phyloP scores from a whole-genome alignment of 1,284 basidiomycete genomes.

The Amanita bisporigera region DNA sequence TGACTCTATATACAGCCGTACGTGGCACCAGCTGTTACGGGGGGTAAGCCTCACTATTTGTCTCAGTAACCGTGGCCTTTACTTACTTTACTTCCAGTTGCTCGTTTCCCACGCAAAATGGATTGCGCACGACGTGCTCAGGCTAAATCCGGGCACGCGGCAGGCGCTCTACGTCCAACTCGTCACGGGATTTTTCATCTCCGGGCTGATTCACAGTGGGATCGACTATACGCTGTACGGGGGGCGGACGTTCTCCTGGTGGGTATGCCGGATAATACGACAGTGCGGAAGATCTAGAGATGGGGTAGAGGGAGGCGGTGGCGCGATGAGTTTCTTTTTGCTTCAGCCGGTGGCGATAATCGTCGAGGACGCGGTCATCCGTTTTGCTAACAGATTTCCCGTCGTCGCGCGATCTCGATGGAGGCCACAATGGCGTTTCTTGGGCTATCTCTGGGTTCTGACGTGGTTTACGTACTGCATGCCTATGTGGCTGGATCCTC shows the following conservation, averaged over 20 bases:
- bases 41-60: slow-evolving; percentile 10
- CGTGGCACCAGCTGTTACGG: slow-evolving; percentile 21
- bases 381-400: slow-evolving; percentile 2
- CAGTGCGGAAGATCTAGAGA: slow-evolving; percentile 1
- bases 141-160: slow-evolving; percentile 5
- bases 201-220: slow-evolving; percentile 16
- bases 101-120: slow-evolving; percentile 11
- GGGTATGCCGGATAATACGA: background rate
- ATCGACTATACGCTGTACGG: slow-evolving; percentile 16
- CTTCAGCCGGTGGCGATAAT: slow-evolving; percentile 13
- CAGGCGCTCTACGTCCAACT: slow-evolving; percentile 14
- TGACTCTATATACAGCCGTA: slow-evolving; percentile 8
- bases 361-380: slow-evolving; percentile 7
- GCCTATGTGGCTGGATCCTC: slow-evolving; percentile 21
- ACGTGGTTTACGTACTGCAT: slow-evolving; percentile 23
- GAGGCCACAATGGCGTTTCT: slow-evolving; percentile 8
- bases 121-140: slow-evolving; percentile 9
- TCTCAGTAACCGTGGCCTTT: background rate
- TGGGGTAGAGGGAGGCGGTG: slow-evolving; percentile 1
- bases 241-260: background rate
- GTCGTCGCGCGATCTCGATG: background rate
- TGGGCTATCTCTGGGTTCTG: slow-evolving; percentile 28
- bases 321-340: slow-evolving; percentile 14
- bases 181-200: slow-evolving; percentile 15
- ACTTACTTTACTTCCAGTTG: background rate